Percentiles rank a stretch among this genome's conserved stretches.
Conservation (phyloP, 1,284 basidiomycete genomes). For the Gymnopus androsaceus region DNA sequence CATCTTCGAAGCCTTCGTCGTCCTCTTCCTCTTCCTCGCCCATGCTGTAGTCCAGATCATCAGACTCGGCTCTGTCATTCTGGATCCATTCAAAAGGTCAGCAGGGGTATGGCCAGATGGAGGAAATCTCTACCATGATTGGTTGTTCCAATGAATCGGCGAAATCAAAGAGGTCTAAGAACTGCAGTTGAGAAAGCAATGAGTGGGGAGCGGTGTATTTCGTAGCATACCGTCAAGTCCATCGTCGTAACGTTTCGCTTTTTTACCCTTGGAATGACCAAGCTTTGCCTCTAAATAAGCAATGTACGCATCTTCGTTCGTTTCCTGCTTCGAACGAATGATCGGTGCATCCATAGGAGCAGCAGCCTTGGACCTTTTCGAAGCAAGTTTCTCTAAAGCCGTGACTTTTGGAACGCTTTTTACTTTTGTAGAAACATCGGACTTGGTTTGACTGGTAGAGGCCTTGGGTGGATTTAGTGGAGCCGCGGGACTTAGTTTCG, state of each 20-base stretch:
- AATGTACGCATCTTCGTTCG: conserved; percentile 78
- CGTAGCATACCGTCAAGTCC: conserved; percentile 55
- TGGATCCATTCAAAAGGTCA: not conserved
- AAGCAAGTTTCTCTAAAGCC: conserved; percentile 5
- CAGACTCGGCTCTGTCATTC: not conserved
- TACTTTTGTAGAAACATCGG: not conserved
- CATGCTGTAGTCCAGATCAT: conserved; percentile 12
- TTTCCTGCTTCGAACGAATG: conserved; percentile 42
- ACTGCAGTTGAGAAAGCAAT: conserved; percentile 1
- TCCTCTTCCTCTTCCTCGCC: conserved; percentile 9
- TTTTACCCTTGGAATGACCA: conserved; percentile 48
- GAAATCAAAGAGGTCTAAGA: conserved; percentile 56
- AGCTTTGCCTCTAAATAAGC: conserved; percentile 75
- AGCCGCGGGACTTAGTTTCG: conserved; percentile 26
- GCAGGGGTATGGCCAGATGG: conserved; percentile 19
- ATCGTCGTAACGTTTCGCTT: conserved; percentile 54
- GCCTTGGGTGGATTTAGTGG: conserved; percentile 1
- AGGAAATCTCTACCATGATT: conserved; percentile 33
- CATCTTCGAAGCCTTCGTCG: conserved; percentile 12
- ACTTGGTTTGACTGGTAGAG: not conserved
- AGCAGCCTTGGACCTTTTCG: conserved; percentile 2
- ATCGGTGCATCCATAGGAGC: conserved; percentile 18
- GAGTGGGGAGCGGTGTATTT: not conserved
- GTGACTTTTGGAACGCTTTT: not conserved
- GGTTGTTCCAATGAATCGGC: conserved; percentile 36